Evolutionary conservation across 1,139 yeast genomes (phyloP).

Genomic region (Kodamaea fungicola): DNA sequence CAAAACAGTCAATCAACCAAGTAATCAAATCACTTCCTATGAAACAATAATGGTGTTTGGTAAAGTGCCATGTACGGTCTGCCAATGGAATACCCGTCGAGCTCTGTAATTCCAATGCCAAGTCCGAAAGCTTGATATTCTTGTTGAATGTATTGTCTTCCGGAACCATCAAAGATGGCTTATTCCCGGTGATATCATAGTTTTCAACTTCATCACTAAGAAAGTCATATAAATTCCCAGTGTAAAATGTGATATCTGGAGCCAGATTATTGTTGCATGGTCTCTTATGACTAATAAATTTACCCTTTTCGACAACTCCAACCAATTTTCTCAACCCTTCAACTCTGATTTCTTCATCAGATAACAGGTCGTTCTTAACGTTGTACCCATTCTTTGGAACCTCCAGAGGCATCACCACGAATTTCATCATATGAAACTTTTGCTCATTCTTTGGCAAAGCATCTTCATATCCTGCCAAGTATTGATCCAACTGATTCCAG

Average conservation of each 20-base stretch:
- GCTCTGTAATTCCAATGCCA: constrained; percentile 69
- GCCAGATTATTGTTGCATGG: constrained; percentile 43
- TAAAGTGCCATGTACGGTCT: constrained; percentile 92
- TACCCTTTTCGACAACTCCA: constrained; percentile 59
- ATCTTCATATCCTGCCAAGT: constrained; percentile 85
- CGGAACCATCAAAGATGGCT: constrained; percentile 33
- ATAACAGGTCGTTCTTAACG: constrained; percentile 57
- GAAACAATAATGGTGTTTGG: constrained; percentile 72
- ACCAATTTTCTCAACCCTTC: constrained; percentile 83
- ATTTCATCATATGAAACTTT: constrained; percentile 67
- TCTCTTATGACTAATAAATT: constrained; percentile 36
- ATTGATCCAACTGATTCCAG: constrained; percentile 92
- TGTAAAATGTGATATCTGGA: constrained; percentile 82
- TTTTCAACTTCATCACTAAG: constrained; percentile 46
- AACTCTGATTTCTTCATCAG: constrained; percentile 78
- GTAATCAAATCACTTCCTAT: constrained; percentile 81
- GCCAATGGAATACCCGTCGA: constrained; percentile 60
- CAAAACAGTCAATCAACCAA: constrained; percentile 78
- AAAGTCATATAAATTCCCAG: constrained; percentile 76
- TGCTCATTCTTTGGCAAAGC: constrained; percentile 54
- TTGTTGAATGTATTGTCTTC: constrained; percentile 35
- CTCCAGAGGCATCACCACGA: constrained; percentile 77
- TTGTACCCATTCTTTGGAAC: constrained; percentile 56
- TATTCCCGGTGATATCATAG: constrained; percentile 34
- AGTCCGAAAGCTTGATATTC: constrained; percentile 32